Evolutionary conservation across 192 early-diverging fungal species (phyloP), one percentile per base, ranked within the genome.

Genomic region (Rhizoclosmatium globosum): DNA sequence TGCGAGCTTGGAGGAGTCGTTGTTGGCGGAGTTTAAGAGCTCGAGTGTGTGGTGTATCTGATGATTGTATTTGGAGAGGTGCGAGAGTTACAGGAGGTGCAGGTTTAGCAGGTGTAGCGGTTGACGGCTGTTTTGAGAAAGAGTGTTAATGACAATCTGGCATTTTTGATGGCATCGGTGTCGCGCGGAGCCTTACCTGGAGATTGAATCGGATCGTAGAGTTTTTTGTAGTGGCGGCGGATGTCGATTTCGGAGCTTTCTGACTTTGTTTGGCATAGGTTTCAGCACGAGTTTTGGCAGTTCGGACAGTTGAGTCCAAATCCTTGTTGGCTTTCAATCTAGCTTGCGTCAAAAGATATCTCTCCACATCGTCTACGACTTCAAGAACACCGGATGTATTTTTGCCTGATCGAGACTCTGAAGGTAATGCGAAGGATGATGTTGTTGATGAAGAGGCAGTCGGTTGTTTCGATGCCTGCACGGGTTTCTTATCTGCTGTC

Each of bases 41-140:
- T 2, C 71, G 71, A 6, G 71, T 73, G 48, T 73, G 71, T 39
- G 71, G 71, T 19, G 71, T 73, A 41, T 73, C 71, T 15, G 56
- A 42, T 61, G 71, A 11, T 0, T 39, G 56, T 11, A 73, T 42
- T 73, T 61, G 50, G 21, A 73, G 71, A 2, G 41, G n/a, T 44
- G 47, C 56, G 0, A 15, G 56, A 15, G 56, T 57, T 21, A 57
- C 11, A 41, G n/a, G 11, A 31, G 9, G 62, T 64, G 62, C 17
- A 13, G 62, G 53, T 56, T 56, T 56, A n/a, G 9, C 11, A 56
- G 53, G 53, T n/a, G 53, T 56, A n/a, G 53, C 19, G 9, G 53
- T n/a, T n/a, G 53, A 15, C 9, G 53, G 19, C 53, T 56, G 53
- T n/a, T 9, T 0, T 56, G 53, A n/a, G 31, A 31, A 31, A 31